Base-by-base conservation (phyloP, 2,329 filamentous ascomycete genomes). In the Xylaria sp. region DNA sequence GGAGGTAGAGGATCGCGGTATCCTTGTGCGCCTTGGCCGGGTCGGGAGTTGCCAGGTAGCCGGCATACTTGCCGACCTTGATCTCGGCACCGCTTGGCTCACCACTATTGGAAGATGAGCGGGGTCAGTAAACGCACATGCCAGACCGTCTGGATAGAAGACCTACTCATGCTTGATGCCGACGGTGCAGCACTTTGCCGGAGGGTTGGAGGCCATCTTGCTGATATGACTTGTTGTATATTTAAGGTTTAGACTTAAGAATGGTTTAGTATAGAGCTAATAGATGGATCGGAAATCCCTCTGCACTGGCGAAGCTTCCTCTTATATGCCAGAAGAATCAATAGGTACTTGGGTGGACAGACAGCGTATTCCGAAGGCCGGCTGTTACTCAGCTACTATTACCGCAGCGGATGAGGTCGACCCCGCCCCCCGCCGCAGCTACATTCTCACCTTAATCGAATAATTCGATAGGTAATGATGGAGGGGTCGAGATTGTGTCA, bases 81-180 rank as follows among this genome's bases (percentile, higher is more conserved):
- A 84, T 78, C 43, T 73, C 69, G 70, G 81, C 78, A 70, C 86
- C 86, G 5, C 78, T 79, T 30, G 86, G 79, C 34, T 80, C 76
- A 70, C 86, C 86, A 13, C 85, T 88, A 63, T 60, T 25, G n/a
- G 28, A 12, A 25, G 48, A 53, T 3, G 39, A 28, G 2, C 28
- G 1, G 1, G 36, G 41, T 71, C 32, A 70, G 68, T 43, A 56
- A 53, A 41, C 9, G 45, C 7, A n/a, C 1, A 56, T 28, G 7
- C 34, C 18, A n/a, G n/a, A 28, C 6, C 20, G 12, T 10, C 43
- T 15, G 5, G 2, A 4, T 9, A 25, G 53, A 81, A 23, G 53
- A 81, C 86, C 75, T 79, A 87, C 85, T 86, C 82, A 72, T 87
- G 85, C 76, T 82, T 84, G 67, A 85, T 78, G 67, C 85, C 86